Evolutionary conservation across 2,329 filamentous ascomycete species (phyloP), one percentile per base, ranked within the genome.

Genomic region (Pochonia chlamydosporia): DNA sequence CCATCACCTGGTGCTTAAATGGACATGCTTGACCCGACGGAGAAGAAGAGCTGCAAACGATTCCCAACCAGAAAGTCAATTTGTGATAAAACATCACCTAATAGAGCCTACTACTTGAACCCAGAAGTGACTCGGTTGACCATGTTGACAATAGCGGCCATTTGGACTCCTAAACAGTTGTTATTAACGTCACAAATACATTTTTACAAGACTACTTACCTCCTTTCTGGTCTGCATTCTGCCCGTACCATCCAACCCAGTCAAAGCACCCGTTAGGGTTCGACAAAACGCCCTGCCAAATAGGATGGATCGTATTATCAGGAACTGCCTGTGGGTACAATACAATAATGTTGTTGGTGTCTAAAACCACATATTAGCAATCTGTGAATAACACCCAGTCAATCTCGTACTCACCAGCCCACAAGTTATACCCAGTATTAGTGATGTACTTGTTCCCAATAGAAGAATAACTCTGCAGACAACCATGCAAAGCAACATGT

Each of bases 211-310:
- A n/a, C n/a, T n/a, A 39, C 49, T 36, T 37, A 48, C 45, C 49
- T 18, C 40, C 42, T 40, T 45, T 51, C 31, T 48, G 49, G 21
- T 51, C 49, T 20, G 49, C 45, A 36, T 51, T 41, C 9, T 46
- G 14, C 5, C 49, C 49, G 16, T 51, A 51, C 49, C 49, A 51
- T 36, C 46, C 49, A 30, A 39, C 35, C 49, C 49, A 51, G 35
- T 48, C 45, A 35, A 40, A 51, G 37, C 49, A 51, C 14, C 40
- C 46, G 24, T 51, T 48, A 5, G 49, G 49, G 28, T 51, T 48
- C 9, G 45, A 41, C 3, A 48, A 28, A 30, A 13, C n/a, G 21
- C 39, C 49, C 35, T 39, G 35, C 45, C 49, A 47, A 42, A 23
- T 33, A 26, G 24, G 20, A 6, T 37, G 40, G 8, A 18, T 25